Evolutionary conservation across 2,329 filamentous ascomycete genomes (phyloP), one percentile per base, ranked within the genome.

Genomic region (Zasmidium citrigriseum): DNA sequence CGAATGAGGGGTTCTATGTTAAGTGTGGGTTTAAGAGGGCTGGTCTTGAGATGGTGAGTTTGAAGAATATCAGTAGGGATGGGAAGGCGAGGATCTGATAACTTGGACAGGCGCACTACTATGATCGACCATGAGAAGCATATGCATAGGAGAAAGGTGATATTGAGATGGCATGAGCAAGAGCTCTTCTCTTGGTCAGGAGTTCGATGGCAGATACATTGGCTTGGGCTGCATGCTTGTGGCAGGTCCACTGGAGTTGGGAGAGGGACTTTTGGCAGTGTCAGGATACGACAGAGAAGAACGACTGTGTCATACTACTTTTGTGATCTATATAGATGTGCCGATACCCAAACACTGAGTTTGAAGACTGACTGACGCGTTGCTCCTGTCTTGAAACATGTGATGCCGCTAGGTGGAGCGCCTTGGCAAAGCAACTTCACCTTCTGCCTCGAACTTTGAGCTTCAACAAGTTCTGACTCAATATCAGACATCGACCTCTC

Each of bases 1-100:
- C 89, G 68, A 99, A 98, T 75, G 92, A 96, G 76, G 93, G 93
- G 21, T 98, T 99, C 81, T 99, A 99, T 76, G 83, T 96, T 76
- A 98, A 98, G 83, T 98, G 95, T 77, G 93, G 93, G 58, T 98
- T 96, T 77, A 89, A 91, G 77, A 83, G 91, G 62, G 93, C 92
- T 24, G 95, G 95, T 16, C 79, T 97, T 57, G 91, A 99, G 78
- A 98, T 99, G 95, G 92, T 93, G 46, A 91, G 96, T 80, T 96
- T 41, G 4, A 14, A 29, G 34, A 96, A 78, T 95, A 96, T 52
- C 62, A 65, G 4, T 55, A 55, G 55, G 20, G 55, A 2, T 63
- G 29, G 52, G 49, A 41, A 20, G 22, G 7, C 34, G 16, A n/a
- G 7, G 5, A 16, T 7, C 34, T 41, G 14, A 41, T n/a, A 41